phyloP scores from a whole-genome alignment of 441 rosid species.

The Aquilaria agallochum region DNA sequence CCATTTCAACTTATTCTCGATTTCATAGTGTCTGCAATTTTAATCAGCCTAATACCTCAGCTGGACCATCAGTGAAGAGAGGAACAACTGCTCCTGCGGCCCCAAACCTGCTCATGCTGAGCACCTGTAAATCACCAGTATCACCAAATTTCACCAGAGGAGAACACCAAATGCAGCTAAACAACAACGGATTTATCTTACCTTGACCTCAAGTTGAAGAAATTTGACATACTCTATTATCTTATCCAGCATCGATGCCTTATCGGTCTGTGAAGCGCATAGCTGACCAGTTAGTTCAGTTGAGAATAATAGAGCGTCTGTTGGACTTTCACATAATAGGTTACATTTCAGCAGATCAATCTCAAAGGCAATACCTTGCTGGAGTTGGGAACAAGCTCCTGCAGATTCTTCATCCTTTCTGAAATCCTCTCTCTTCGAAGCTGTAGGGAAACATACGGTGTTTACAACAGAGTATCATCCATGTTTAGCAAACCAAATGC shows the following conservation, averaged over 20 bases:
- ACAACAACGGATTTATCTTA: constrained; percentile 5
- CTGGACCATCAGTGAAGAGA: constrained; percentile 33
- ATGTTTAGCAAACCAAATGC: background rate
- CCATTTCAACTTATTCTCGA: too few species aligned
- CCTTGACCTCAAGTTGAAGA: constrained; percentile 52
- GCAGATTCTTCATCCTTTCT: constrained; percentile 77
- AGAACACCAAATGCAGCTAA: background rate
- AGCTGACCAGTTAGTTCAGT: constrained; percentile 1
- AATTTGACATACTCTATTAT: constrained; percentile 47
- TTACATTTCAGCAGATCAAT: background rate
- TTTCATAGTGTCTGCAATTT: too few species aligned
- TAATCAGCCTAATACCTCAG: constrained; percentile 26
- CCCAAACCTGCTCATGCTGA: constrained; percentile 61
- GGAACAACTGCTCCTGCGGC: constrained; percentile 53
- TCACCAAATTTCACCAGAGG: constrained; percentile 5
- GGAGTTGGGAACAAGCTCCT: constrained; percentile 77
- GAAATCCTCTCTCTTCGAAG: constrained; percentile 76
- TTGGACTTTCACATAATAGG: too few species aligned
- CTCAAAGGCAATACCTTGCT: constrained; percentile 42
- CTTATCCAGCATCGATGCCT: constrained; percentile 51
- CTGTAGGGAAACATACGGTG: constrained; percentile 21
- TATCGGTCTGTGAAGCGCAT: constrained; percentile 35
- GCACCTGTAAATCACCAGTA: constrained; percentile 33
- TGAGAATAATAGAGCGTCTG: too few species aligned
- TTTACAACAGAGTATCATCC: background rate